Evolutionary conservation across 75 land plant species (phyloP), one percentile per base, ranked within the genome.

Genomic region (Larix kaempferi): DNA sequence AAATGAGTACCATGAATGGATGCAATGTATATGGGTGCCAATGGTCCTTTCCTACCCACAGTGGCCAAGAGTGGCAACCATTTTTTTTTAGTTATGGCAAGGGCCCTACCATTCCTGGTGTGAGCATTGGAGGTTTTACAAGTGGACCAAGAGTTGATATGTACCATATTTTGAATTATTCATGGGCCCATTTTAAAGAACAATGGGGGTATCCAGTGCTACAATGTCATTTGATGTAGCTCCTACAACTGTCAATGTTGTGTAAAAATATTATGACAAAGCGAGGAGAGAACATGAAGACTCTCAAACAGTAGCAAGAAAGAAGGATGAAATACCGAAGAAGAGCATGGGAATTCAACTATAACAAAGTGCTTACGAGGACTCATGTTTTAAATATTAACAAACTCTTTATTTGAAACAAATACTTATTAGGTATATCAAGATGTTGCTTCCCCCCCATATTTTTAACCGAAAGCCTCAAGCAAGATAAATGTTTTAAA

Each of bases 331-430:
- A 39, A 1, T 77, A 73, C 81, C 71, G 73, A 88, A 83, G 65
- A 85, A 78, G 60, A 62, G 25, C 86, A 87, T 85, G 99, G 99
- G 2, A 85, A 80, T 57, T 78, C 88, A 37, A 89, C 83, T 49
- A 96, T 96, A 64, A 89, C 91, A 25, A 97, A 96, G 73, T 83
- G 54, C n/a, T 80, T 94, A 59, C 81, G 95, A 76, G 92, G 93
- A 52, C 90, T 94, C 29, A 83, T 83, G 2, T 96, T 96, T 74
- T 90, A 94, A 80, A 94, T 96, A 74, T 96, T 97, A 62, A 97
- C 99, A 17, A 96, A 96, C 78, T 96, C 99, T 67, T 96, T 96
- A 81, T 96, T 96, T 79, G 95, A 94, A 84, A 96, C 99, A 56
- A 96, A 96, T 78, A 86, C 98, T 59, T 73, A 81, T 11, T 97